A percentile compares a stretch with the other conserved stretches of the same genome.
Conservation (phyloP, 805 yeast genomes). For the Ogataea siamensis region DNA sequence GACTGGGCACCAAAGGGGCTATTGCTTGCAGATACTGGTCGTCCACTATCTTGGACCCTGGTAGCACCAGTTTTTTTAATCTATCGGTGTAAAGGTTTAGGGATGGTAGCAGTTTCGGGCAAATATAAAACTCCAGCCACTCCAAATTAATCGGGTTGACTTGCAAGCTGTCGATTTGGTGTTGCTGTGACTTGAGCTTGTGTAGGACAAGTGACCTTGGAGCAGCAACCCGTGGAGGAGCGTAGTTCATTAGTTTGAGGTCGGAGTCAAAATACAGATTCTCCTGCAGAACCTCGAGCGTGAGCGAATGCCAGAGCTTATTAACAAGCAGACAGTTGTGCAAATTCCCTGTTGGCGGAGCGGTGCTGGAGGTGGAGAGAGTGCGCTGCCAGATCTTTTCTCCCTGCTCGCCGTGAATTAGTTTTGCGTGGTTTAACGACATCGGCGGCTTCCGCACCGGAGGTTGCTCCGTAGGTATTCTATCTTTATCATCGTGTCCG, state of each 20-base stretch:
- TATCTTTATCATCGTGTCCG: constrained; percentile 45
- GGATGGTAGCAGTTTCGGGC: constrained; percentile 68
- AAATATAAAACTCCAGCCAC: constrained; percentile 80
- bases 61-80: constrained; percentile 53
- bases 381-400: constrained; percentile 43
- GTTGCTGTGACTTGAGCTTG: constrained; percentile 57
- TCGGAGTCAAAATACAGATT: constrained; percentile 55
- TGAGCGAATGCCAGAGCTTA: constrained; percentile 57
- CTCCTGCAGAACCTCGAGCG: constrained; percentile 53
- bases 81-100: constrained; percentile 40
- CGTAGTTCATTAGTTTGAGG: constrained; percentile 33
- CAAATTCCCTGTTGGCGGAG: constrained; percentile 3
- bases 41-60: constrained; percentile 65
- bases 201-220: constrained; percentile 57
- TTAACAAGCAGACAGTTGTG: constrained; percentile 68
- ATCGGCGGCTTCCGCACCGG: constrained; percentile 68
- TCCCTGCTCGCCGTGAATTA: constrained; percentile 45
- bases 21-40: constrained; percentile 57
- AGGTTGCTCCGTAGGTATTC: constrained; percentile 58
- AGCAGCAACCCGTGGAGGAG: constrained; percentile 7
- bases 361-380: constrained; percentile 15
- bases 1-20: constrained; percentile 52
- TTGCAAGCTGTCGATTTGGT: constrained; percentile 43
- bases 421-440: constrained; percentile 63
- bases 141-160: constrained; percentile 48